A percentile compares a stretch with the other conserved stretches of the same genome.
Conservation (phyloP, 768 basidiomycete species). For the Dioszegia aurantiaca region DNA sequence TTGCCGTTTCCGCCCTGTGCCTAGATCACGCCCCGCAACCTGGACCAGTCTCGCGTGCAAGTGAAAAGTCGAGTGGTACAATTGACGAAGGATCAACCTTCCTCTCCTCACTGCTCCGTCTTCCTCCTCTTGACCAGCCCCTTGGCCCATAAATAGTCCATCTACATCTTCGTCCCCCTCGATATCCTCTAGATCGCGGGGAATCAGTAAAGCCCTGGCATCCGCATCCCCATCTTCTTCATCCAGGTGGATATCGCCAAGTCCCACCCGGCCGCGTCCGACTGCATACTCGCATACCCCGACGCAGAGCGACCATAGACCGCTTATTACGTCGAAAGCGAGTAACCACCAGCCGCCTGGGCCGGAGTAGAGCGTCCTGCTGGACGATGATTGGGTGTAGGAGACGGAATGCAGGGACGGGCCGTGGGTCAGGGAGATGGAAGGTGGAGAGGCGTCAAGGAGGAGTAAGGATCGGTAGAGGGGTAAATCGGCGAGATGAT, state of each 20-base stretch:
- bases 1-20: not conserved
- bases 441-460: conserved; percentile 23
- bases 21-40: not conserved
- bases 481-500: conserved; percentile 42
- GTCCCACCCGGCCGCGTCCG: conserved; percentile 27
- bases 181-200: conserved; percentile 12
- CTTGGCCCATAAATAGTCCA: conserved; percentile 1
- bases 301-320: conserved; percentile 43
- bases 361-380: conserved; percentile 10
- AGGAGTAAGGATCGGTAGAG: conserved; percentile 40
- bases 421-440: conserved; percentile 14
- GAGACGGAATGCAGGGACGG: not conserved
- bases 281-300: conserved; percentile 49
- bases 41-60: conserved; percentile 21
- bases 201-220: conserved; percentile 18
- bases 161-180: conserved; percentile 12
- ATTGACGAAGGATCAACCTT: conserved; percentile 31
- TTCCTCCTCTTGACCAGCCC: conserved; percentile 13
- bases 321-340: conserved; percentile 34
- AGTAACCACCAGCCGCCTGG: conserved; percentile 40
- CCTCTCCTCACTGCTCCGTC: conserved; percentile 32
- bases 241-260: conserved; percentile 23
- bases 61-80: conserved; percentile 41
- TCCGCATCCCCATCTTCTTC: conserved; percentile 39
- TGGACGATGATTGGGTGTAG: not conserved